Base-by-base conservation (phyloP, 2,329 filamentous ascomycete genomes). In the Myotisia sp. region DNA sequence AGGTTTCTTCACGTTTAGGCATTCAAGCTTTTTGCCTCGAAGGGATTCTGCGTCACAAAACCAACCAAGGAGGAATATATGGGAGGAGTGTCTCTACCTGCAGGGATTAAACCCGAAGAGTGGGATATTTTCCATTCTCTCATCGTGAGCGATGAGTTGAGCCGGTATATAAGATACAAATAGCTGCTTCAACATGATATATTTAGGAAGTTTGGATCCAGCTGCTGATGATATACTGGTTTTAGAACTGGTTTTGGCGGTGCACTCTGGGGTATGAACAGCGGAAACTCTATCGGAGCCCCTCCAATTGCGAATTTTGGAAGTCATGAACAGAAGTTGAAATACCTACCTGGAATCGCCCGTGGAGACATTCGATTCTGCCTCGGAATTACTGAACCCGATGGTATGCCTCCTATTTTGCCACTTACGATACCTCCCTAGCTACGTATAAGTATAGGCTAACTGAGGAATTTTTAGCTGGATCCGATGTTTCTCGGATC, bases 241-340 rank as follows among this genome's bases (percentile, higher is more conserved):
- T n/a, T 62, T 2, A 59, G 71, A 4, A 58, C 72, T 19, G 70
- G 64, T 6, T 68, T 67, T 38, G 69, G 67, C 2, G 71, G 74
- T 6, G 70, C 77, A 2, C 55, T 63, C 3, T 71, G 67, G 47
- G 68, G 67, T 1, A 55, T 80, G 7, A 67, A 63, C 2, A 73
- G 73, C 16, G 75, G 67, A 0, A 71, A 70, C 26, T 60, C 63
- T 1, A 79, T 80, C 43, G 76, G 76, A 1, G 65, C 65, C 17
- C 75, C 76, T 4, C 76, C 76, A 0, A 60, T 80, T 29, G 63
- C 76, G n/a, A 62, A 69, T 31, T 71, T 72, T 44, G 76, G 76
- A 1, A 77, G 64, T 0, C 54, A 64, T 20, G 65, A 65, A 47
- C 74, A 78, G 53, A 72, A 72, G 49, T 52, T 47, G 12, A 61